Evolutionary conservation across 495 filamentous ascomycete species (phyloP), one percentile per base, ranked within the genome.

Genomic region (Tuber melanosporum): DNA sequence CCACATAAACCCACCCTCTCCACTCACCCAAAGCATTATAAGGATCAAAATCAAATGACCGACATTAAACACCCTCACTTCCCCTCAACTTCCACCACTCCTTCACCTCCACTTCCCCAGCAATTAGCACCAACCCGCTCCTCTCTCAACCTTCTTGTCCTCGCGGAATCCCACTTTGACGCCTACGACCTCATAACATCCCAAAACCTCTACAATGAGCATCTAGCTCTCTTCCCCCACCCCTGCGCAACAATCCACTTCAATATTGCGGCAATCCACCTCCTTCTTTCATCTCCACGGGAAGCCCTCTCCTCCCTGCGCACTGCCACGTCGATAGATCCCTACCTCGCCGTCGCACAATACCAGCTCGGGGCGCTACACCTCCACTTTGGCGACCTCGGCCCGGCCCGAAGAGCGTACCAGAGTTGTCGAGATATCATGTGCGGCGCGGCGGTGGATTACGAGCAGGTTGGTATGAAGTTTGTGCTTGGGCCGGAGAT

Each of bases 151-250:
- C 19, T 76, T 14, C 70, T 75, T 32, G 43, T 78, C 71, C 62
- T 76, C 36, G 72, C 72, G 12, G 75, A 78, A 46, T 66, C 71
- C 22, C 70, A 76, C 49, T 74, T 76, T 44, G 75, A 79, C 72
- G 70, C 82, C 81, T 46, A 80, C 78, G 78, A 75, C 73, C 69
- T 83, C 26, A 76, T 62, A 4, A 74, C 76, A 6, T 70, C 73
- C 1, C 74, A 79, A 14, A n/a, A 36, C 4, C 66, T 75, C 0
- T 80, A 71, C 71, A 73, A 80, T 26, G 77, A 80, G 19, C 71
- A 71, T 3, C 19, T 44, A 20, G 2, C 3, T 2, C 46, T 80
- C 20, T 79, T 66, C 15, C 41, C 32, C 1, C 57, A 66, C 26
- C 46, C 9, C 1, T 66, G 39, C 17, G 73, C 71, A 9, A 78